Base-by-base conservation (phyloP, 1,284 basidiomycete genomes). In the Ustilago bromivora region DNA sequence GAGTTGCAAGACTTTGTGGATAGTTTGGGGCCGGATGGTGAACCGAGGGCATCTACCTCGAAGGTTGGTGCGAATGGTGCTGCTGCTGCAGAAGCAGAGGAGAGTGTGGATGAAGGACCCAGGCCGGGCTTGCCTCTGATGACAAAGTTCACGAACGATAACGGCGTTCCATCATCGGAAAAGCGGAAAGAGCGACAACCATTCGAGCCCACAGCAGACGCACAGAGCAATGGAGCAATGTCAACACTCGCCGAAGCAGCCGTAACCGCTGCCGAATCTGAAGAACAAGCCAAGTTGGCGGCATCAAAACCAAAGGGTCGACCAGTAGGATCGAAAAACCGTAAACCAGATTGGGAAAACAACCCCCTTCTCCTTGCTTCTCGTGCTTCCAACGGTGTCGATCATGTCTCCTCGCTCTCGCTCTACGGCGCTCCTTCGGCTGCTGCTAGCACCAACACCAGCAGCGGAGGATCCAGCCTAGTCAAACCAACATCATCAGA, bases 111-210 rank as follows among this genome's bases (percentile, higher is more conserved):
- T 17, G 43, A 64, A 34, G 74, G 66, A 5, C 61, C 69, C 12
- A 52, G 74, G 38, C 61, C 69, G 0, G 56, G 65, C 0, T 52
- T 76, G 12, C 74, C 74, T 1, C 35, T 56, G 4, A 36, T 19
- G 17, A 59, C 31, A 28, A 49, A 35, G 2, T 28, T 43, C 52
- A 51, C 6, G 9, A 35, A 34, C 32, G n/a, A 51, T 17, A 15
- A 17, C 28, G 8, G 5, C 5, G 57, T 69, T 19, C 52, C 74
- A 7, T 69, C 74, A 1, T 61, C 74, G 2, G 74, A 76, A 17
- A 76, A 76, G 54, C 74, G 74, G 38, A 76, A 76, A 38, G 69
- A 71, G 57, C 57, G 74, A 31, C 65, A 76, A 46, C 74, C 74
- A 1, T 76, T 71, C 36, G 69, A 76, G n/a, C 55, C 66, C 11